Conservation (phyloP, 352 stramenopile genomes). For the Thraustotheca clavata region DNA sequence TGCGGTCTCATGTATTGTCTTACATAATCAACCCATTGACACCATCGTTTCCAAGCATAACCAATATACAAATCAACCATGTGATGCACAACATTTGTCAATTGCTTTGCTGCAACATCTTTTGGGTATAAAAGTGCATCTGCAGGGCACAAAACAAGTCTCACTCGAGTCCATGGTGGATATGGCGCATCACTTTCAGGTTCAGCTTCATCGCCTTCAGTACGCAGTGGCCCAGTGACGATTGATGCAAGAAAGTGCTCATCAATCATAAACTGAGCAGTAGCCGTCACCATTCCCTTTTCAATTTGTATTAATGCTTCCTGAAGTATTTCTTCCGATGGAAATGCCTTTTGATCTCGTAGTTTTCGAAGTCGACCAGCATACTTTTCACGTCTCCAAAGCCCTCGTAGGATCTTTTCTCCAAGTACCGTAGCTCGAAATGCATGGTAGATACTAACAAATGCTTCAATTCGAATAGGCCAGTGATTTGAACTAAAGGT, state of each 20-base stretch:
- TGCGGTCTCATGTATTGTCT: neutral
- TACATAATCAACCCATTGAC: conserved; percentile 26
- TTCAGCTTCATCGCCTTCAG: conserved; percentile 33
- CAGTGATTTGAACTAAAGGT: conserved; percentile 30
- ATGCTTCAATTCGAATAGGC: conserved; percentile 43
- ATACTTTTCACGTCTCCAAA: conserved; percentile 37
- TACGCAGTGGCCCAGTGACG: conserved; percentile 17
- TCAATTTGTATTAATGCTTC: conserved; percentile 44
- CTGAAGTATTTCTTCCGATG: conserved; percentile 29
- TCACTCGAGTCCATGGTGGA: conserved; percentile 35
- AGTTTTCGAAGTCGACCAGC: conserved; percentile 27
- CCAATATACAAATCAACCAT: conserved; percentile 54
- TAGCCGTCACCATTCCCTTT: conserved; percentile 24
- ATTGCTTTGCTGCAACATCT: conserved; percentile 29
- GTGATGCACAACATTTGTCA: conserved; percentile 42
- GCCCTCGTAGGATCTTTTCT: conserved; percentile 40
- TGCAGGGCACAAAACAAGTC: conserved; percentile 45
- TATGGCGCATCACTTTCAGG: conserved; percentile 45
- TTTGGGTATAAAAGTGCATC: conserved; percentile 36
- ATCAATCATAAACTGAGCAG: conserved; percentile 28
- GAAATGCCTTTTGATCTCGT: conserved; percentile 29
- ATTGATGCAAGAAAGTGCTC: conserved; percentile 32
- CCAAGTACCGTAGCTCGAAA: conserved; percentile 50
- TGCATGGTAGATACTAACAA: conserved; percentile 41
- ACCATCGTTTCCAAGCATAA: conserved; percentile 52